Conservation (phyloP, 129 eudicot genomes). For the Tanacetum coccineum region DNA sequence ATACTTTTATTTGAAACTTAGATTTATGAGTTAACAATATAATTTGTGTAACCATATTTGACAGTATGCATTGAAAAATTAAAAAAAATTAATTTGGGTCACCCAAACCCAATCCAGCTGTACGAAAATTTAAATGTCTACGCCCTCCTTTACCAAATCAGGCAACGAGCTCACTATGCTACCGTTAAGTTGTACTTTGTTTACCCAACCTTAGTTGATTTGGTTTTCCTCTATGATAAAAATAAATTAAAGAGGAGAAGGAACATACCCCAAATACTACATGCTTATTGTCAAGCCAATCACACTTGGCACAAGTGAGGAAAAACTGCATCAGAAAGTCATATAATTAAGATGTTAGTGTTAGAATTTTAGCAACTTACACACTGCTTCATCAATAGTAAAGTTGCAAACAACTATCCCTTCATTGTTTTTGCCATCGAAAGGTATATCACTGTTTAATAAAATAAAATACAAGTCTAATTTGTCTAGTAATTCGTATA, state of each 20-base stretch:
- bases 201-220: not conserved
- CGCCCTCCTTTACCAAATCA: not conserved
- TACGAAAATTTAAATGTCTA: no score
- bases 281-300: slow-evolving; percentile 99
- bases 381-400: not conserved
- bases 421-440: slow-evolving; percentile 2
- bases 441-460: not conserved
- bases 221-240: not conserved
- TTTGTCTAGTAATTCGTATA: no score
- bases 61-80: no score
- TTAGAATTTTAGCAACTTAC: not conserved
- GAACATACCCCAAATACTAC: slow-evolving; percentile 93
- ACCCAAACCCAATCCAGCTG: no score
- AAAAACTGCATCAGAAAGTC: slow-evolving; percentile 60
- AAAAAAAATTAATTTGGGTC: no score
- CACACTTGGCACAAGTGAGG: slow-evolving; percentile 90
- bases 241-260: not conserved
- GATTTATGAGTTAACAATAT: no score
- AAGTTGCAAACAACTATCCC: not conserved
- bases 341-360: slow-evolving; percentile 4
- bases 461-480: no score
- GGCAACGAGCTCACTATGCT: not conserved
- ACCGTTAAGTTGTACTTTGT: not conserved
- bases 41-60: no score
- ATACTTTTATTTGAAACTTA: no score